Evolutionary conservation across 441 rosid species (phyloP), one percentile per base, ranked within the genome.

Genomic region (Capsella rubella): DNA sequence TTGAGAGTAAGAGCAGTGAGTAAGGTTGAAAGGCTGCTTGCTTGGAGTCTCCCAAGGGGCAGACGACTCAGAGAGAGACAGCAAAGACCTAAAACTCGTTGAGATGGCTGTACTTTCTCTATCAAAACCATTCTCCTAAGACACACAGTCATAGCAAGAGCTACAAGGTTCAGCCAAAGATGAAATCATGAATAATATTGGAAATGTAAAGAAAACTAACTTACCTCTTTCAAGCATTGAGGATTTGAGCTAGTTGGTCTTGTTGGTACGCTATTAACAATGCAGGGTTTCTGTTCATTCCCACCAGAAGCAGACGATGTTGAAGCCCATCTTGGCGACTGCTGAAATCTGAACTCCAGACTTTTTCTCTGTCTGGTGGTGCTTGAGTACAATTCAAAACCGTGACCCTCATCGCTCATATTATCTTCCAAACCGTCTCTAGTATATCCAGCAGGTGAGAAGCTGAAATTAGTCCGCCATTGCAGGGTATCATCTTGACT

Each of bases 401-500:
- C 79, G 49, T 67, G 87, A 56, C 76, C 79, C 35, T 83, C 88
- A 51, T 42, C 70, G 45, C 85, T 58, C 50, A 77, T 73, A 55
- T 64, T 69, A 78, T 83, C 59, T 72, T 89, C 76, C 80, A 80
- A 65, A 85, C 82, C 73, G 82, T 88, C 87, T 87, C 96, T 85
- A 81, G 78, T 80, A 84, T 79, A 91, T 87, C 72, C 84, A 65
- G 89, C 83, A 51, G 97, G 99, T 43, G 94, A 90, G 78, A 84
- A 94, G 81, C 97, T 92, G 65, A 93, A 82, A 82, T 94, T 94
- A 2, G 78, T 89, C 80, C 82, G 86, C 99, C 97, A 92, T 67
- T 67, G 90, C 28, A 86, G 85, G 73, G 83, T 89, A n/a, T 87
- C 95, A 15, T 51, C 81, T 70, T 82, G 84, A 58, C 50, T 35